Conservation (phyloP, 2,329 filamentous ascomycete genomes). For the Aureobasidium leucospermi region DNA sequence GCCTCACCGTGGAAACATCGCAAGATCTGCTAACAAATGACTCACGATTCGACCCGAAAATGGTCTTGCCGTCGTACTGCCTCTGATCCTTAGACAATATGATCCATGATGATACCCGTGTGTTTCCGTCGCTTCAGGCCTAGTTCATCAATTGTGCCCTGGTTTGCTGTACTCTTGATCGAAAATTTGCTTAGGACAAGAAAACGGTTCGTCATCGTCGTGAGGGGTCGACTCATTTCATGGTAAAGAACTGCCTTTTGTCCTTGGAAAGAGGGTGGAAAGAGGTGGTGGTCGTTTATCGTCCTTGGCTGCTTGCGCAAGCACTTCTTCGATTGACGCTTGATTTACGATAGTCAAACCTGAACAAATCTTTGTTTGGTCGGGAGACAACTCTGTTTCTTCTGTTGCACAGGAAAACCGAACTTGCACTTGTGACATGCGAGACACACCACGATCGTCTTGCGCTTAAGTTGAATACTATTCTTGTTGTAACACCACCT, state of each 20-base stretch:
- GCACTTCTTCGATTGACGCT: not conserved
- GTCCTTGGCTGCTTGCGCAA: slow-evolving; percentile 5
- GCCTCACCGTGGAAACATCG: not conserved
- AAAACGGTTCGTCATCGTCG: slow-evolving; percentile 5
- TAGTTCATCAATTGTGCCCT: not conserved
- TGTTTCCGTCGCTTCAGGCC: not conserved
- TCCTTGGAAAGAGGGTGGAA: not conserved
- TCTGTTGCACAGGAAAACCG: not conserved
- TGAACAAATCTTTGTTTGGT: not conserved
- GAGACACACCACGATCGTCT: not conserved
- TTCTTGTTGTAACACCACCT: not conserved
- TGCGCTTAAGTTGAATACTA: not conserved
- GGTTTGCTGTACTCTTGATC: not conserved
- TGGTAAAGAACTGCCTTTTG: not conserved
- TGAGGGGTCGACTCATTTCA: slow-evolving; percentile 4
- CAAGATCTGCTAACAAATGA: too few relatives aligned
- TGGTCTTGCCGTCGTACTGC: not conserved
- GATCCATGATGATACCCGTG: not conserved
- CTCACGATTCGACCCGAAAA: too few relatives aligned
- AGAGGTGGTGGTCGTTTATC: not conserved
- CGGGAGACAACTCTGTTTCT: not conserved
- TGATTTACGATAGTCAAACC: not conserved
- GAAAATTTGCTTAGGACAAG: not conserved
- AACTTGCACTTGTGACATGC: not conserved
- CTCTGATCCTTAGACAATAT: not conserved